Evolutionary conservation across 2,329 filamentous ascomycete genomes (phyloP).

Genomic region (Chrysoporthe cubensis): DNA sequence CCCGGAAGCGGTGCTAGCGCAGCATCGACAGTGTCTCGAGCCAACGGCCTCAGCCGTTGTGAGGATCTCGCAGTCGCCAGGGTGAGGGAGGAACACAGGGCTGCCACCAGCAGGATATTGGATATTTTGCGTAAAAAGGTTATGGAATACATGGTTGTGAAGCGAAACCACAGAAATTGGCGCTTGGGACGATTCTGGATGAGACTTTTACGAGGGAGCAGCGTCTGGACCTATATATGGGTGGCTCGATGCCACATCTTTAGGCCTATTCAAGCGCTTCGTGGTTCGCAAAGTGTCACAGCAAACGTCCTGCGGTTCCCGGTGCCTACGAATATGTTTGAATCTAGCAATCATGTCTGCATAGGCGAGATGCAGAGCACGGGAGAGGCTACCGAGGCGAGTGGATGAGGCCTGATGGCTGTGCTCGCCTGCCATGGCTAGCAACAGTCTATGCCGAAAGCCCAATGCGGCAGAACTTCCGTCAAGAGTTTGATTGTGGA

Average conservation of each 20-base stretch:
- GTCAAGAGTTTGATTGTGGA: not conserved
- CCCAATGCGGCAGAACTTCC: not conserved
- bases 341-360: not conserved
- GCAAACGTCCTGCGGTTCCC: not conserved
- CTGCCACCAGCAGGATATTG: not conserved
- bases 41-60: not conserved
- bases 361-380: slow-evolving; percentile 1
- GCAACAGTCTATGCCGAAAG: not conserved
- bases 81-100: not conserved
- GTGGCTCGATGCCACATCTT: not conserved
- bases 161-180: not conserved
- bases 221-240: not conserved
- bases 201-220: not conserved
- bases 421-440: not conserved
- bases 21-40: not conserved
- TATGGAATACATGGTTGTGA: not conserved
- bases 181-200: not conserved
- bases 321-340: not conserved
- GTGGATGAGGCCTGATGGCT: not conserved
- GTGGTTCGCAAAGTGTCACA: not conserved
- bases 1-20: not conserved
- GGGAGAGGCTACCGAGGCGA: not conserved
- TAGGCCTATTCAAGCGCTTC: not conserved
- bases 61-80: not conserved
- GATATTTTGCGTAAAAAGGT: not conserved